Evolutionary conservation across 208 protist species (phyloP), one percentile per base, ranked within the genome.

Genomic region (Blechomonas ayalai): DNA sequence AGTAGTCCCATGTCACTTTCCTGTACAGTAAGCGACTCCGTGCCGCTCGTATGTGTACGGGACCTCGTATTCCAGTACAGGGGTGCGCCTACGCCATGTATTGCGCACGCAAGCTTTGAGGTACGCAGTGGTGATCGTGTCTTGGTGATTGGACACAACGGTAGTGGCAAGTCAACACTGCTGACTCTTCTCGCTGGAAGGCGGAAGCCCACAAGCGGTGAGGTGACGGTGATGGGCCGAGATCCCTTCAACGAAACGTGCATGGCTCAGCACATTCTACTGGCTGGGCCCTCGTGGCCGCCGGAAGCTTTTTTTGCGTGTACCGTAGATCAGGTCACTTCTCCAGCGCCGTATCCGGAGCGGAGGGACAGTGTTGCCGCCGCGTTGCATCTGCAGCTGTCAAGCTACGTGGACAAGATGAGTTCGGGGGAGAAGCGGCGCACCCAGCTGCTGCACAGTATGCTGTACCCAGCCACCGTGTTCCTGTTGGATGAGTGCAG

Each of bases 91-190:
- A n/a, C 19, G 3, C 35, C 45, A 1, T 40, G 47, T 6, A 20
- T 68, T 7, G 8, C 29, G 58, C 50, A 71, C 29, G 54, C 88
- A 4, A 56, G 15, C 43, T 27, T 94, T 28, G 36, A 13, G 2
- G 39, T 85, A 2, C 25, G 66, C 37, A 36, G 54, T 19, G 81
- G 85, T 15, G 69, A 76, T 25, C 78, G 95, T 19, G 79, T 98
- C 39, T 75, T 97, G 12, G 44, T 99, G 6, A 77, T 98, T 23
- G 97, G 96, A 19, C 74, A 79, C 39, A 98, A 98, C 59, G 97
- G 97, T 20, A 82, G 90, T 23, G 96, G 96, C 51, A 98, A 98
- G 61, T 95, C 86, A 3, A 97, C 96, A 12, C 73, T 98, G 28
- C 82, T 98, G 26, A 92, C 88, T 16, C 46, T 98, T 6, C 39